A percentile compares a stretch with the other conserved stretches of the same genome.
Evolutionary conservation across 306 rosid species (phyloP).

Genomic region (Prunus campanulata): DNA sequence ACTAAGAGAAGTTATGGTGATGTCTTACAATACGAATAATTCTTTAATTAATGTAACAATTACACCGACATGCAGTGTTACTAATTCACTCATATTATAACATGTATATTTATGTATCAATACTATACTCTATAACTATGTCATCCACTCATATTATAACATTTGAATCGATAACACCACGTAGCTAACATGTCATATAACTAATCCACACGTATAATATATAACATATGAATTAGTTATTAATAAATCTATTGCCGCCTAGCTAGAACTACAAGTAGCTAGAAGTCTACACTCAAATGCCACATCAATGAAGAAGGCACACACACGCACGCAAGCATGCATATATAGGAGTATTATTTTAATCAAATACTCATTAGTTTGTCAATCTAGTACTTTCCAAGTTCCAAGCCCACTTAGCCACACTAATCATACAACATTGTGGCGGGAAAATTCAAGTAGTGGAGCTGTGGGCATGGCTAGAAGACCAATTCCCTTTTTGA

Average conservation of each 20-base stretch:
- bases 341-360: neutral
- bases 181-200: accelerated
- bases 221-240: too few relatives aligned
- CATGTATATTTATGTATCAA: too few relatives aligned
- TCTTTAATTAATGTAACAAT: neutral
- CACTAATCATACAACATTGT: conserved; percentile 1
- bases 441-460: conserved; percentile 31
- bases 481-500: conserved; percentile 4
- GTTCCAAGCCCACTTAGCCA: conserved; percentile 2
- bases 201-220: too few relatives aligned
- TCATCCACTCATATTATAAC: too few relatives aligned
- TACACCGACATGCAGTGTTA: accelerated
- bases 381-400: neutral
- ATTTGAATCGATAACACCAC: too few relatives aligned
- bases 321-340: neutral
- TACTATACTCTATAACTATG: too few relatives aligned
- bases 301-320: conserved; percentile 1
- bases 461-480: conserved; percentile 23
- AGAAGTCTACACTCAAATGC: neutral
- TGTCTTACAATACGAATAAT: too few relatives aligned
- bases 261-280: too few relatives aligned
- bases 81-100: too few relatives aligned
- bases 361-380: conserved; percentile 15
- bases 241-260: too few relatives aligned
- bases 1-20: too few relatives aligned